Conservation (phyloP, 129 eudicot species). For the Flaveria robusta region DNA sequence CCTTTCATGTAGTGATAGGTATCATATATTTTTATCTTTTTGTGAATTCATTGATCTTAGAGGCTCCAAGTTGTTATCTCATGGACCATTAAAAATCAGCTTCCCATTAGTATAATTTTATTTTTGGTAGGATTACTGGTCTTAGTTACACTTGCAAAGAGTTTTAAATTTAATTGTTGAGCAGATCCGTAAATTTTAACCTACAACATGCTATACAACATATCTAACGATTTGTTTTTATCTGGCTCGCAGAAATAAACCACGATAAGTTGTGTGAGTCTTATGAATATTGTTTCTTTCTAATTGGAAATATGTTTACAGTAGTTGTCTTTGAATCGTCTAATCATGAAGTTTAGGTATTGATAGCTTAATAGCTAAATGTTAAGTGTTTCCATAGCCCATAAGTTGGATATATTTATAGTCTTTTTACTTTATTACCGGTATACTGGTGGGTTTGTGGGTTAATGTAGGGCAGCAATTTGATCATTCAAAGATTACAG, state of each 20-base stretch:
- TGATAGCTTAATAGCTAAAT: background rate
- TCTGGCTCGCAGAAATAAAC: background rate
- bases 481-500: background rate
- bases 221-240: conserved; percentile 4
- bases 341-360: background rate
- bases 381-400: background rate
- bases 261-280: background rate
- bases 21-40: background rate
- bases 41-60: conserved; percentile 14
- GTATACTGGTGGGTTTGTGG: background rate
- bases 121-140: conserved; percentile 5
- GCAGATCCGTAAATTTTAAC: background rate
- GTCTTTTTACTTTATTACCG: background rate
- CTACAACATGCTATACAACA: background rate
- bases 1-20: background rate
- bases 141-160: background rate
- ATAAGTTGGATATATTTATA: background rate
- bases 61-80: background rate
- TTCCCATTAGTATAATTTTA: background rate
- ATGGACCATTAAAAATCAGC: background rate
- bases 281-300: background rate
- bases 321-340: background rate
- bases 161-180: background rate
- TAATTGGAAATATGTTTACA: background rate
- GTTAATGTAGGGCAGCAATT: background rate